Conservation (phyloP, 306 rosid species). For the Quercus ilex region DNA sequence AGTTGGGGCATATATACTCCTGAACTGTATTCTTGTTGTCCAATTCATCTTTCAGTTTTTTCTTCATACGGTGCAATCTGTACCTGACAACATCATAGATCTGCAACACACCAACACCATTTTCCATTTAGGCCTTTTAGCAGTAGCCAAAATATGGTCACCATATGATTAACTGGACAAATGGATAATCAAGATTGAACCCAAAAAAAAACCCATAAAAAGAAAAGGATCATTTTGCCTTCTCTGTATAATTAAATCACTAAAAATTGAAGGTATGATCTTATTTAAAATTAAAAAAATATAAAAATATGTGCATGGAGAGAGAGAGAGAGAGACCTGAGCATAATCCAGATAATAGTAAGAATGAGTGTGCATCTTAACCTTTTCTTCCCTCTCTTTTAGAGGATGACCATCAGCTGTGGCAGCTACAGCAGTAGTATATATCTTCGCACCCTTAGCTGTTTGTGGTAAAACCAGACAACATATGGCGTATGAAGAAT, state of each 20-base stretch:
- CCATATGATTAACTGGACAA: constrained; percentile 2
- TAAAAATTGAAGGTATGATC: constrained; percentile 14
- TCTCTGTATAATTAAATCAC: constrained; percentile 6
- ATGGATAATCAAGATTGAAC: constrained; percentile 8
- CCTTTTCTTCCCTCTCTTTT: constrained; percentile 90
- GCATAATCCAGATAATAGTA: constrained; percentile 81
- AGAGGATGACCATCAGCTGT: constrained; percentile 55
- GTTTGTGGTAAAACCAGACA: constrained; percentile 45
- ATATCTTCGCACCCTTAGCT: constrained; percentile 91
- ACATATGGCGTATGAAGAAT: constrained; percentile 2
- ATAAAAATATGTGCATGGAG: neutral
- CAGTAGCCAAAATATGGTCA: constrained; percentile 22
- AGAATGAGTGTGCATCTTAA: constrained; percentile 92
- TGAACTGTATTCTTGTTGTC: too few relatives aligned
- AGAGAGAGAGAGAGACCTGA: constrained; percentile 49
- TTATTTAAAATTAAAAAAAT: neutral
- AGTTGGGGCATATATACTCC: too few relatives aligned
- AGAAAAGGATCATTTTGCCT: constrained; percentile 14
- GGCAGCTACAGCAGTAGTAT: constrained; percentile 89
- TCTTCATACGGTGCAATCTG: too few relatives aligned
- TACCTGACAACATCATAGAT: too few relatives aligned
- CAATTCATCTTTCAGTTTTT: too few relatives aligned
- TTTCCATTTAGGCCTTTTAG: constrained; percentile 21
- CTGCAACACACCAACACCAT: constrained; percentile 1
- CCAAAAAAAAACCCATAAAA: neutral